Base-by-base conservation (phyloP, 2,329 filamentous ascomycete species). In the Alternaria conjuncta region DNA sequence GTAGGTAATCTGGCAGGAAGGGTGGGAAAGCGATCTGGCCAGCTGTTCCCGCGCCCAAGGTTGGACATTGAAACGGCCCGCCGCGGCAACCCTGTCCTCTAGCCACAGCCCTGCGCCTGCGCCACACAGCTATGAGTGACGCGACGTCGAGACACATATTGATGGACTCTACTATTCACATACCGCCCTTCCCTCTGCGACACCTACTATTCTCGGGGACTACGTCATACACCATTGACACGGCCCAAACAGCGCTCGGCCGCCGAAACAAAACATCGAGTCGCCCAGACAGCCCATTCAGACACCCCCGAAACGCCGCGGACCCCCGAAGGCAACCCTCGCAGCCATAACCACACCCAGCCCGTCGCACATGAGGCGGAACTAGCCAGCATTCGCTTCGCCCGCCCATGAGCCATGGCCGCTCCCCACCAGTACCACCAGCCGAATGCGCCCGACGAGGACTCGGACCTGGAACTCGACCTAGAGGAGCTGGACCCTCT, bases 381-480 rank as follows among this genome's bases (percentile, higher is more conserved):
- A 26, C 62, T 62, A 69, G 57, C 55, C 30, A 32, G 63, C 59
- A 30, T 49, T 61, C 25, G 49, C 53, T 26, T 25, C 58, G 64
- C 51, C 51, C 50, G 58, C 61, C 47, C 64, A 81, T 81, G 80
- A 79, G 78, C 78, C 78, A 85, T 85, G 84, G 79, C 82, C 62
- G 75, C 78, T 61, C 78, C 82, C 51, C 80, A 82, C 75, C 78
- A 81, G 73, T 82, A 84, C 75, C 79, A 81, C 75, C 78, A 81
- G 67, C 80, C 87, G 75, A 86, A 90, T 78, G 86, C 87, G 75
- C 89, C 89, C 80, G 88, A 91, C 81, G 76, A 79, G 77, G 92
- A 94, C 78, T 92, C 90, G 54, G 91, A 95, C 78, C 87, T 90
- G 71, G 90, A 92, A 67, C 85, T 96, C 74, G 91, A 94, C 73